These are phyloP conservation scores for Pseudohalonectria lignicola DNA, from an alignment of 2,329 filamentous ascomycete species.

Conservation along the genomic window DNA sequence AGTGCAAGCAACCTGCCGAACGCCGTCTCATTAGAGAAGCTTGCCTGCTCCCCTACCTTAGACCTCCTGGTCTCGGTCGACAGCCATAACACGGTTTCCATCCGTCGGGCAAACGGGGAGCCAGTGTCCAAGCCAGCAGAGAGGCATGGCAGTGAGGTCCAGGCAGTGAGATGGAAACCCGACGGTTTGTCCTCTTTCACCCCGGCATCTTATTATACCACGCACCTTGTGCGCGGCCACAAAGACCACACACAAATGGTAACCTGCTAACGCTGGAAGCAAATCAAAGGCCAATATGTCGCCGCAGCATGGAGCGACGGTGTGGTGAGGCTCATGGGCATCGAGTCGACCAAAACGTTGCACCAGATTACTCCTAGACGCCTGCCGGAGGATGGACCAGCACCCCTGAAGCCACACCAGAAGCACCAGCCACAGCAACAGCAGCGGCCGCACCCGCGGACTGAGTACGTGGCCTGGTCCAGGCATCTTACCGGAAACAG, in stretches of 20 bases:
- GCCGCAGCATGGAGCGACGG: slow-evolving; percentile 80
- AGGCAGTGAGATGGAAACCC: slow-evolving; percentile 52
- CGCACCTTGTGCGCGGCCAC: not conserved
- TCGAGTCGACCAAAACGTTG: slow-evolving; percentile 72
- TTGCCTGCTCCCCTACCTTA: slow-evolving; percentile 74
- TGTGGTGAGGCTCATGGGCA: slow-evolving; percentile 61
- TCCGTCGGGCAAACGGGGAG: slow-evolving; percentile 73
- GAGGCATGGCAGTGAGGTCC: slow-evolving; percentile 26
- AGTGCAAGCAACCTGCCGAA: slow-evolving; percentile 18
- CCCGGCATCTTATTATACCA: slow-evolving; percentile 10
- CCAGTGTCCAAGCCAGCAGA: slow-evolving; percentile 36
- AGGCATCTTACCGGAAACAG: slow-evolving; percentile 26
- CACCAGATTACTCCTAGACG: slow-evolving; percentile 59
- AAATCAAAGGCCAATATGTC: slow-evolving; percentile 56
- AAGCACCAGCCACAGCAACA: slow-evolving; percentile 21
- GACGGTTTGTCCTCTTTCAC: slow-evolving; percentile 39
- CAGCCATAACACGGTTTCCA: slow-evolving; percentile 52
- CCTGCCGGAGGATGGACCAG: too few relatives aligned
- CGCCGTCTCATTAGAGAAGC: slow-evolving; percentile 42
- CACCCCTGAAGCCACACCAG: too few relatives aligned
- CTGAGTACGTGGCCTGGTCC: slow-evolving; percentile 44
- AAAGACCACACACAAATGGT: not conserved
- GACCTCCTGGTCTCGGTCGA: slow-evolving; percentile 69
- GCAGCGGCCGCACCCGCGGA: slow-evolving; percentile 27
- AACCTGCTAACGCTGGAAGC: slow-evolving; percentile 7